These are phyloP conservation scores for Fusarium goolgardi DNA, from an alignment of 2,329 filamentous ascomycete species.

Conservation along the genomic window DNA sequence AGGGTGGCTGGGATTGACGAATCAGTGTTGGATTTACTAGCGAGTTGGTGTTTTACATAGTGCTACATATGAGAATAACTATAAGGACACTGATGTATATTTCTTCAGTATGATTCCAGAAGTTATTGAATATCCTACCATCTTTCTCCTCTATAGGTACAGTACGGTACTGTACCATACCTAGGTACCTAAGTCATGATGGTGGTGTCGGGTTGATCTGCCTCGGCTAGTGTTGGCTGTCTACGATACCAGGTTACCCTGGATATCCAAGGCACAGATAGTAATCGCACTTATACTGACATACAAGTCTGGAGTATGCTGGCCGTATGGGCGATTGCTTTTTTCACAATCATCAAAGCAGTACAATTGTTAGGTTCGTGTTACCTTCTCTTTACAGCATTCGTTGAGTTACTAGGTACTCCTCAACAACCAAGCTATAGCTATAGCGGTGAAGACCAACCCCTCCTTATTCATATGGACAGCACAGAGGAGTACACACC, in stretches of 20 bases:
- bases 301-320: background rate
- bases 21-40: background rate
- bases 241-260: conserved; percentile 3
- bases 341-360: background rate
- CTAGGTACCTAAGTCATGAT: background rate
- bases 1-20: conserved; percentile 5
- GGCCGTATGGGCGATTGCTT: too few species aligned
- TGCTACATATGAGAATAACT: background rate
- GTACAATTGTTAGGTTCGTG: background rate
- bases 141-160: too few species aligned
- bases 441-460: conserved; percentile 25
- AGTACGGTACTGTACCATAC: too few species aligned
- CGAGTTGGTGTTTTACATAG: too few species aligned
- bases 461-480: conserved; percentile 11
- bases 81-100: background rate
- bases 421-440: conserved; percentile 1
- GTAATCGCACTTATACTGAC: background rate
- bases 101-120: background rate
- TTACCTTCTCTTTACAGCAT: conserved; percentile 5
- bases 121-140: background rate
- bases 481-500: background rate
- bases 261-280: background rate
- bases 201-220: background rate
- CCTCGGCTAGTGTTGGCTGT: background rate
- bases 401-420: conserved; percentile 1